Conservation (phyloP, 768 basidiomycete species). For the Boletus sensibilis region DNA sequence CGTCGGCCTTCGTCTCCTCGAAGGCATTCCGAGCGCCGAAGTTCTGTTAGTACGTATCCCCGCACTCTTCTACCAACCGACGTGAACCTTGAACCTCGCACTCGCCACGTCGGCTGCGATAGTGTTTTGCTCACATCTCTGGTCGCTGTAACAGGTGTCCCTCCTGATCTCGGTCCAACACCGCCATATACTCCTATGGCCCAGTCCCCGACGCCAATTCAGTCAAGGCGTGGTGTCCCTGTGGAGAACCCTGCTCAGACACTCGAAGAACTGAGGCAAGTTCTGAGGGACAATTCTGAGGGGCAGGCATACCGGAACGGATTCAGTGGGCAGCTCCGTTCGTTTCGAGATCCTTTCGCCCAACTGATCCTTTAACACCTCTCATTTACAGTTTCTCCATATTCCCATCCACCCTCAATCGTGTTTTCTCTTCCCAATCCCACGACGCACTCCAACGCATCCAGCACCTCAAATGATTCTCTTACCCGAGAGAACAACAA, state of each 20-base stretch:
- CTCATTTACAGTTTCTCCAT: not conserved
- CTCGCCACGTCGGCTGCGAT: not conserved
- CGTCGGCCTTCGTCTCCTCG: constrained; percentile 1
- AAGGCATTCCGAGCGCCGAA: constrained; percentile 4
- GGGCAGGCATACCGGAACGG: not conserved
- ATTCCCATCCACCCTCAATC: not conserved
- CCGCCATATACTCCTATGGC: constrained; percentile 22
- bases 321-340: not conserved
- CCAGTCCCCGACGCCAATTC: not conserved
- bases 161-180: constrained; percentile 21
- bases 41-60: not conserved
- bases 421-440: not conserved
- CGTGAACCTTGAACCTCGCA: not conserved
- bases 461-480: constrained; percentile 5
- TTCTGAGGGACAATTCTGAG: constrained; percentile 11
- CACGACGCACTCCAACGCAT: constrained; percentile 1
- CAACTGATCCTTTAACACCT: not conserved
- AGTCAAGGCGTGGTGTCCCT: not conserved
- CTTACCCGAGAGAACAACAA: not conserved
- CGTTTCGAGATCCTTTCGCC: not conserved
- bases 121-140: not conserved
- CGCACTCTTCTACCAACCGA: not conserved
- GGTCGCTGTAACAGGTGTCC: not conserved
- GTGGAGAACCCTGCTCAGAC: constrained; percentile 15
- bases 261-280: constrained; percentile 24